Percentiles rank a stretch among this genome's conserved stretches.
Evolutionary conservation across 2,329 filamentous ascomycete species (phyloP).

Genomic region (Chrysosphaeria jannelii): DNA sequence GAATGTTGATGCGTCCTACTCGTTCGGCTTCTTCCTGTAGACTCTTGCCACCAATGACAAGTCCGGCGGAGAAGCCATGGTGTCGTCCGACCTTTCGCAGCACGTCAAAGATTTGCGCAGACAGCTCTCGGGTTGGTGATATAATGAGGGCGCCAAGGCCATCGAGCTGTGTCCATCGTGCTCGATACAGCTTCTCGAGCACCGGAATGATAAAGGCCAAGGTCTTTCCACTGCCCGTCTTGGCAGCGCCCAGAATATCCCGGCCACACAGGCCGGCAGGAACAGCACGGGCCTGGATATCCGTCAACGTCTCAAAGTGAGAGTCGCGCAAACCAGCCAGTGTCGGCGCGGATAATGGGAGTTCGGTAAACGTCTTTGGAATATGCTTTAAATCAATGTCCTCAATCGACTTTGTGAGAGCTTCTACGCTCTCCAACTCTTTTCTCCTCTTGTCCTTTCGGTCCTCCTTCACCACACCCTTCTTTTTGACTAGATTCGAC

Average conservation of each 20-base stretch:
- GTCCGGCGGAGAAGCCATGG: conserved; percentile 69
- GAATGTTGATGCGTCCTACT: conserved; percentile 75
- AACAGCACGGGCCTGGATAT: conserved; percentile 75
- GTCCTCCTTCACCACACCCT: conserved; percentile 3
- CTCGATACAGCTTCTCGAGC: conserved; percentile 70
- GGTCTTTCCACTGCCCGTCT: conserved; percentile 90
- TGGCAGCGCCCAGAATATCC: conserved; percentile 81
- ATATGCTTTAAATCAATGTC: conserved; percentile 21
- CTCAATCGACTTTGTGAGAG: conserved; percentile 6
- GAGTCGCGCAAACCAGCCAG: conserved; percentile 50
- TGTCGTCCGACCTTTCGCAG: conserved; percentile 67
- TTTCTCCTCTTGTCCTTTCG: conserved; percentile 7
- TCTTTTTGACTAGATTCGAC: no score
- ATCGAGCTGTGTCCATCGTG: conserved; percentile 71
- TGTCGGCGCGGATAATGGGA: conserved; percentile 65
- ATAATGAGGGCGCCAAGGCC: conserved; percentile 80
- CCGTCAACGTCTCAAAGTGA: conserved; percentile 72
- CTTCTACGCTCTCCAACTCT: conserved; percentile 6
- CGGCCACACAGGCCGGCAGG: conserved; percentile 57
- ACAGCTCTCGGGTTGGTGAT: conserved; percentile 78
- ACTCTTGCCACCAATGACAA: conserved; percentile 83
- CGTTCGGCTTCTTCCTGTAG: conserved; percentile 65
- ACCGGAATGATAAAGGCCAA: conserved; percentile 77
- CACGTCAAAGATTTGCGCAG: conserved; percentile 91
- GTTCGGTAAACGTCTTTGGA: conserved; percentile 41